Evolutionary conservation across 768 basidiomycete species (phyloP).

Genomic region (Crassisporium funariophilum): DNA sequence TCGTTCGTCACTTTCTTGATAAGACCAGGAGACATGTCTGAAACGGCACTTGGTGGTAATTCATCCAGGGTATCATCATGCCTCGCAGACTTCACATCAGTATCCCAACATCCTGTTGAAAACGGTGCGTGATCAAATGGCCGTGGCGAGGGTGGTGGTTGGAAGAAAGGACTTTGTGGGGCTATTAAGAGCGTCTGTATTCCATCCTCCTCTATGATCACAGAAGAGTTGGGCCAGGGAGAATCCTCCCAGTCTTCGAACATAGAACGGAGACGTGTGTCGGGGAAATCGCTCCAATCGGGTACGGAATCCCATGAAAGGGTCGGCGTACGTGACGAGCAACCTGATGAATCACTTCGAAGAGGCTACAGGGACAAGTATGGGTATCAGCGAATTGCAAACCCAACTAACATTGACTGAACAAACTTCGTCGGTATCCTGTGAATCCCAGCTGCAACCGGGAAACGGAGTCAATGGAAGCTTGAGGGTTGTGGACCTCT

Average conservation of each 20-base stretch:
- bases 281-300: conserved; percentile 5
- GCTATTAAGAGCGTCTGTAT: conserved; percentile 20
- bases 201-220: conserved; percentile 22
- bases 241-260: conserved; percentile 26
- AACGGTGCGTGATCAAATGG: conserved; percentile 16
- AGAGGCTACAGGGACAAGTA: conserved; percentile 3
- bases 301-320: conserved; percentile 16
- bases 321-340: conserved; percentile 13
- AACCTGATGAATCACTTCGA: conserved; percentile 6
- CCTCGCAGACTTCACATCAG: conserved; percentile 8
- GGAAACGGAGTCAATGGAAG: conserved; percentile 18
- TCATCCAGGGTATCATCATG: too few relatives aligned
- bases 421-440: conserved; percentile 18
- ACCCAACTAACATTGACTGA: background rate
- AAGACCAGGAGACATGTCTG: conserved; percentile 4
- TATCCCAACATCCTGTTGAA: conserved; percentile 8
- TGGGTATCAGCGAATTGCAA: background rate
- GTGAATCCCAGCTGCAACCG: conserved; percentile 14
- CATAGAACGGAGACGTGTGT: conserved; percentile 13
- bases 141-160: conserved; percentile 10
- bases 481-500: conserved; percentile 13
- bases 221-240: conserved; percentile 5
- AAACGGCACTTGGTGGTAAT: background rate
- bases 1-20: background rate
- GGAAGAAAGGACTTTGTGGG: conserved; percentile 17